Evolutionary conservation across 2,329 filamentous ascomycete species (phyloP).

Genomic region (Penicillium sp.): DNA sequence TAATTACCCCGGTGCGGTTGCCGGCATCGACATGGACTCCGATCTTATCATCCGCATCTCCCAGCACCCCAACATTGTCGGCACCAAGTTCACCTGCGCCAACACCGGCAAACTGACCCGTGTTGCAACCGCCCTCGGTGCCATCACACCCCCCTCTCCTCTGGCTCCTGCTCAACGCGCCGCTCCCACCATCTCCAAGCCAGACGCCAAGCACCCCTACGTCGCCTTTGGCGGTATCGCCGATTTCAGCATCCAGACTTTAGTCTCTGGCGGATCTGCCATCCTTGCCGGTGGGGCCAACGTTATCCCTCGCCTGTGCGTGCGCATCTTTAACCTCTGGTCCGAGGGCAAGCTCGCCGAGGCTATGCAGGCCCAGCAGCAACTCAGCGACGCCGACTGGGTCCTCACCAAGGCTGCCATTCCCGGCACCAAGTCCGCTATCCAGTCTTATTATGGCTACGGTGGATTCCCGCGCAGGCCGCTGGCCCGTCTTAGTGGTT

Average conservation of each 20-base stretch:
- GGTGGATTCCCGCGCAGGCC: constrained; percentile 72
- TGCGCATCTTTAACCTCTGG: constrained; percentile 75
- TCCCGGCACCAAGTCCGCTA: constrained; percentile 78
- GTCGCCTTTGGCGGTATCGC: constrained; percentile 87
- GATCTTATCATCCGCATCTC: constrained; percentile 77
- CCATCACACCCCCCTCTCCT: constrained; percentile 57
- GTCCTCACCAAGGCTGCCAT: constrained; percentile 78
- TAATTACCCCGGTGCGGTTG: constrained; percentile 85
- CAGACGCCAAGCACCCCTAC: constrained; percentile 49
- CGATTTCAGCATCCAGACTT: constrained; percentile 80
- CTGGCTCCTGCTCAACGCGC: constrained; percentile 26
- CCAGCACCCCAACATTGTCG: constrained; percentile 75
- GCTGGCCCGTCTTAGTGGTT: constrained; percentile 31
- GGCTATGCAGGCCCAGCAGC: constrained; percentile 69
- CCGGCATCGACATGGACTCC: constrained; percentile 84
- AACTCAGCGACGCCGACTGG: constrained; percentile 75
- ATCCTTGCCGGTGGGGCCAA: constrained; percentile 87
- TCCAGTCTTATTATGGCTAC: constrained; percentile 79
- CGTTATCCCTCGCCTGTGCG: constrained; percentile 78
- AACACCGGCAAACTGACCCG: constrained; percentile 86
- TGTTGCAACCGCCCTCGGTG: constrained; percentile 67
- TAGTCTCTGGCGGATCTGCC: constrained; percentile 72
- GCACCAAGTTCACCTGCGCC: constrained; percentile 88
- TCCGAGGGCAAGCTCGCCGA: constrained; percentile 69
- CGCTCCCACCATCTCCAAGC: constrained; percentile 26